Conservation (phyloP, 768 basidiomycete species). For the Mycena maculata region DNA sequence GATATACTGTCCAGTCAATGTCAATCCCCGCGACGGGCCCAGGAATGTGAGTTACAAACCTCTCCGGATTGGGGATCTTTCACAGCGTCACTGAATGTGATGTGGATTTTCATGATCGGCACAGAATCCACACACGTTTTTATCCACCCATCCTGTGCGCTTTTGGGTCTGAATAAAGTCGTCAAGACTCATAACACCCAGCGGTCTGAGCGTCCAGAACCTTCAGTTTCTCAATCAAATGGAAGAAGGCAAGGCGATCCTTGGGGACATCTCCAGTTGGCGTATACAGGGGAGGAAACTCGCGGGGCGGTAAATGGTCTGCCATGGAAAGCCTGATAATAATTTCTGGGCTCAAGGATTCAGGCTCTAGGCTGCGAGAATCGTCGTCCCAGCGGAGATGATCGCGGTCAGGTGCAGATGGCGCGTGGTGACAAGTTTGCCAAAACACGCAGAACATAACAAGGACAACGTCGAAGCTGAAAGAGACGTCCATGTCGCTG, state of each 20-base stretch:
- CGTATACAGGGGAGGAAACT: constrained; percentile 70
- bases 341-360: too few species aligned
- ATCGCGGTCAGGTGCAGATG: constrained; percentile 25
- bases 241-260: constrained; percentile 91
- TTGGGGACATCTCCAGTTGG: constrained; percentile 61
- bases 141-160: constrained; percentile 93
- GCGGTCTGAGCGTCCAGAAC: constrained; percentile 48
- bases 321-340: neutral
- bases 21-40: neutral
- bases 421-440: constrained; percentile 10
- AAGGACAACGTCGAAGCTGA: neutral
- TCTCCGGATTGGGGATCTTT: constrained; percentile 87
- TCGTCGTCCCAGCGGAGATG: too few species aligned
- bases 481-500: neutral
- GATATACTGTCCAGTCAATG: constrained; percentile 70
- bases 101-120: neutral
- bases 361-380: neutral
- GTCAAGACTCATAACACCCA: neutral
- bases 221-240: constrained; percentile 90
- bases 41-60: constrained; percentile 57
- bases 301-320: constrained; percentile 45
- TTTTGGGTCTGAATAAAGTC: constrained; percentile 79
- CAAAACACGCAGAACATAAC: neutral
- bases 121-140: constrained; percentile 73
- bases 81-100: constrained; percentile 4